Evolutionary conservation across 2,329 filamentous ascomycete species (phyloP).

Genomic region (Cercospora sp.): DNA sequence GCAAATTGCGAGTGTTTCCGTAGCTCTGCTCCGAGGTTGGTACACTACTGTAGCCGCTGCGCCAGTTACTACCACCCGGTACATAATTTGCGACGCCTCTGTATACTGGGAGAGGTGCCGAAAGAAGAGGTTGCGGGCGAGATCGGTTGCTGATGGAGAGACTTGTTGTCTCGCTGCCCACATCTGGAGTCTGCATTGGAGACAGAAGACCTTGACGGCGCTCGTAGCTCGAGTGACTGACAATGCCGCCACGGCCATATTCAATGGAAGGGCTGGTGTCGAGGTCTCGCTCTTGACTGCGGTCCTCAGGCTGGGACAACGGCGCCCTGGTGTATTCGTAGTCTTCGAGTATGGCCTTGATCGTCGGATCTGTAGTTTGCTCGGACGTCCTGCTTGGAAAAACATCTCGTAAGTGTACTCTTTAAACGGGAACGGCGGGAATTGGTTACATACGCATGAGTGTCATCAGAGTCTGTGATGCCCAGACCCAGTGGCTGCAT

Average conservation of each 20-base stretch:
- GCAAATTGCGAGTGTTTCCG: conserved; percentile 35
- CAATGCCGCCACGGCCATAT: conserved; percentile 13
- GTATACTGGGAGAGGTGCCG: conserved; percentile 24
- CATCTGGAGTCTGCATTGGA: conserved; percentile 15
- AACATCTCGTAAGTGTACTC: conserved; percentile 41
- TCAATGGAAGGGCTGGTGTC: conserved; percentile 21
- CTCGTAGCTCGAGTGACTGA: not conserved
- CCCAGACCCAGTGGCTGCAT: conserved; percentile 21
- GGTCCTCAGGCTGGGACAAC: conserved; percentile 8
- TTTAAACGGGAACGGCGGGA: conserved; percentile 33
- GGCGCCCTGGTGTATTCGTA: conserved; percentile 33
- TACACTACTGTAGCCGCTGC: conserved; percentile 29
- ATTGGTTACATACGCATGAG: conserved; percentile 37
- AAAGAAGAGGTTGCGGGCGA: conserved; percentile 18
- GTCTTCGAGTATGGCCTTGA: conserved; percentile 31
- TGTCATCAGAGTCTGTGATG: conserved; percentile 28
- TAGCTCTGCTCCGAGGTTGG: conserved; percentile 38
- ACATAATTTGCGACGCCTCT: conserved; percentile 2
- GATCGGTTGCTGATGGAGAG: not conserved
- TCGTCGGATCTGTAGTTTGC: conserved; percentile 30
- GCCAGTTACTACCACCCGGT: conserved; percentile 4
- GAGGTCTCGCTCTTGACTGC: conserved; percentile 3
- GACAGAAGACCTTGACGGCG: conserved; percentile 13
- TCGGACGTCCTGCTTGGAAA: conserved; percentile 32
- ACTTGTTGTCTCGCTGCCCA: not conserved